phyloP scores from a whole-genome alignment of 1,284 basidiomycete species.

The Ceratobasidium papillatum region DNA sequence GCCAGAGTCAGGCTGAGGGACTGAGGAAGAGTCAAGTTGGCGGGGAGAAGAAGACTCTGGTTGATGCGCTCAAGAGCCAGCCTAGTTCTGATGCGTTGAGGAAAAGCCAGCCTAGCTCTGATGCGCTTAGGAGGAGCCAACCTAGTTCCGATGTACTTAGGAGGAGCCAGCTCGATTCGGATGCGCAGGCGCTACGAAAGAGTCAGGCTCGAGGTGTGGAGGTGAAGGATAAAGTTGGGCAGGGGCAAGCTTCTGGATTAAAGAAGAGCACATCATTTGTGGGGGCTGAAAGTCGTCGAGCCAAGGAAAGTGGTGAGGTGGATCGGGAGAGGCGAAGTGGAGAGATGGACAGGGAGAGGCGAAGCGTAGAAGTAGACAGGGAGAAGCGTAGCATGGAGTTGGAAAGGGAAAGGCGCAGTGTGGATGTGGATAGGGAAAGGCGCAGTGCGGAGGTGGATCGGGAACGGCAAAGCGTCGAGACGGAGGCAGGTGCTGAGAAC shows the following conservation, averaged over 20 bases:
- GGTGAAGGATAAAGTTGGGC: not conserved
- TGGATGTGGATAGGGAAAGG: not conserved
- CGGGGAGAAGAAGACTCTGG: slow-evolving; percentile 11
- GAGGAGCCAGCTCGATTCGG: not conserved
- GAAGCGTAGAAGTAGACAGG: not conserved
- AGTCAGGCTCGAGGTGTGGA: not conserved
- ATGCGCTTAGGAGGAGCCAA: not conserved
- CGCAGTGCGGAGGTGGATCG: slow-evolving; percentile 12
- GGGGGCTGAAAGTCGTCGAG: not conserved
- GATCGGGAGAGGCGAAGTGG: not conserved
- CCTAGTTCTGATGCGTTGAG: not conserved
- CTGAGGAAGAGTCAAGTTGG: slow-evolving; percentile 8
- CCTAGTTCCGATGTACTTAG: not conserved
- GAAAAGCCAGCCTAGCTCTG: not conserved
- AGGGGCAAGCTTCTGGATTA: not conserved
- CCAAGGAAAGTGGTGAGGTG: not conserved
- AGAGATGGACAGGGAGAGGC: slow-evolving; percentile 12
- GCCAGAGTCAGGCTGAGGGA: slow-evolving; percentile 17
- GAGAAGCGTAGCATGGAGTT: not conserved
- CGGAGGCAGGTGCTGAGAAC: slow-evolving; percentile 19
- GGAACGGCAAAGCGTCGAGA: not conserved
- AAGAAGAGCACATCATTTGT: slow-evolving; percentile 25
- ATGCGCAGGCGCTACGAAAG: not conserved
- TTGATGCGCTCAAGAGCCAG: slow-evolving; percentile 4
- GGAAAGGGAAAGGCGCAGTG: not conserved